Base-by-base conservation (phyloP, 306 rosid genomes). In the Citrullus mucosospermus region DNA sequence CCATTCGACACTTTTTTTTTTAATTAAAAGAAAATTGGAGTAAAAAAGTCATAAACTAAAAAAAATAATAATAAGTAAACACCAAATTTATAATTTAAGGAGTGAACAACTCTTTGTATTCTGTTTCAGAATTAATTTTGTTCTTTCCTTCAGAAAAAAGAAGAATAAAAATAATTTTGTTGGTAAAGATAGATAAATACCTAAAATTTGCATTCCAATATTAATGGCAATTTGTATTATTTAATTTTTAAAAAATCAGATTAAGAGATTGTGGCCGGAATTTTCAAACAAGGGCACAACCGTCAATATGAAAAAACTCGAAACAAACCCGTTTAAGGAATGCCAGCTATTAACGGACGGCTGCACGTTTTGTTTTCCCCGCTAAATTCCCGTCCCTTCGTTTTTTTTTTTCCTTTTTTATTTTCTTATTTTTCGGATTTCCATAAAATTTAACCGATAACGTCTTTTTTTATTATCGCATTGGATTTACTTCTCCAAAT, bases 341-440 rank as follows among this genome's bases (percentile, higher is more conserved):
- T 82, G 78, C 67, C 82, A 78, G 76, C 85, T 81, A 81, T 66
- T 17, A n/a, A 22, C 65, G 20, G 63, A 44, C 56, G 65, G 51
- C 79, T 3, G 20, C 71, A 39, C 76, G 34, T 66, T 34, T 76
- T 44, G 55, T 77, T 22, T 54, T 15, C 54, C 65, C 43, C 61
- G n/a, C 78, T 51, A 75, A 75, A 50, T 78, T 38, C 22, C 72
- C 56, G 65, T 39, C 51, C 30, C 7, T 30, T 57, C 61, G 8
- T 11, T n/a, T 7, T 34, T 67, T 18, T 4, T 69, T 44, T 67
- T 17, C 12, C 13, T 9, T 43, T n/a, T 39, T 34, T 32, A 12
- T 63, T 34, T n/a, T 69, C 5, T 22, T 44, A 0, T 44, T 22
- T 70, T 70, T 4, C 6, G 51, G 54, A 39, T 1, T 38, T 68